Conservation (phyloP, 202 grass and related monocot genomes). For the Cymbopogon flexuosus region DNA sequence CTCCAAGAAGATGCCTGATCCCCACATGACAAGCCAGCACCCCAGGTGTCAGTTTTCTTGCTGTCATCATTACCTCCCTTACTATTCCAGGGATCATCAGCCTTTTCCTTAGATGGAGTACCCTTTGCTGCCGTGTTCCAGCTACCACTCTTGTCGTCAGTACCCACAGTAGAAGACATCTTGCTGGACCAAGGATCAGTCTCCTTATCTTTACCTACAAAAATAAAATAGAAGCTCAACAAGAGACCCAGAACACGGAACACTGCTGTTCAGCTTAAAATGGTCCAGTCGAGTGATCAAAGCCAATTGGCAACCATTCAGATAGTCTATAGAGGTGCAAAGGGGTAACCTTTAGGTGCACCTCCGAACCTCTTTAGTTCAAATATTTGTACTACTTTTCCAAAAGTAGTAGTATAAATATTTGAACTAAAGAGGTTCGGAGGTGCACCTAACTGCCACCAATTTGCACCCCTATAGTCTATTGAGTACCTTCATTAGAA, state of each 20-base stretch:
- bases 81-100: slow-evolving; percentile 40
- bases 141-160: slow-evolving; percentile 6
- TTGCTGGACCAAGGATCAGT: slow-evolving; percentile 56
- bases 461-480: no score
- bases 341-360: no score
- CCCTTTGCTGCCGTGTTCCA: slow-evolving; percentile 28
- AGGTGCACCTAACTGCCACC: no score
- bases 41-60: slow-evolving; percentile 31
- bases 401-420: no score
- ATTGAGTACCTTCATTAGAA: slow-evolving; percentile 37
- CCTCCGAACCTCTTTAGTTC: no score
- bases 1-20: no score
- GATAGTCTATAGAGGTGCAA: slow-evolving; percentile 6
- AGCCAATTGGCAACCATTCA: not conserved
- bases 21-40: no score
- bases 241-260: no score
- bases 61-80: slow-evolving; percentile 35
- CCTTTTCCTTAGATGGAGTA: slow-evolving; percentile 23
- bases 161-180: slow-evolving; percentile 19
- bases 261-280: slow-evolving; percentile 25
- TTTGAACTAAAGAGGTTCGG: no score
- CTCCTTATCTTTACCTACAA: slow-evolving; percentile 44
- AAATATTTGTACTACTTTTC: no score
- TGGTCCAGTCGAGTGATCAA: slow-evolving; percentile 19
- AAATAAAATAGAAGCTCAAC: slow-evolving; percentile 4